These are phyloP conservation scores for Corylus americana DNA, from an alignment of 306 rosid species.

Conservation along the genomic window DNA sequence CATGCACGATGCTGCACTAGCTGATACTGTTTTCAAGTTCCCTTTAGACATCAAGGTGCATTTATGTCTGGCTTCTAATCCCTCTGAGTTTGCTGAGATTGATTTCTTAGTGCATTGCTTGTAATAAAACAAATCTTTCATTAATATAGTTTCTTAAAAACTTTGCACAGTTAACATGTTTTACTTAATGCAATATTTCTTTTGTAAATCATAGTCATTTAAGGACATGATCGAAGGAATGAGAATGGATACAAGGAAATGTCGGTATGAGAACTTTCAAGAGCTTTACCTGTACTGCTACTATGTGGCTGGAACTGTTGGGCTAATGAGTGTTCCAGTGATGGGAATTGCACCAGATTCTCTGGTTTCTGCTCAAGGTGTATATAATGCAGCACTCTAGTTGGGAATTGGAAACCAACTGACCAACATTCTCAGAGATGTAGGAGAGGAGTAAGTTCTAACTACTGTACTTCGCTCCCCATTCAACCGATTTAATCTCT, in stretches of 20 bases:
- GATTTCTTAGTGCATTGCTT: neutral
- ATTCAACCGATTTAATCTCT: neutral
- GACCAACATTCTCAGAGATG: constrained; percentile 91
- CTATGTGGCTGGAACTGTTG: constrained; percentile 91
- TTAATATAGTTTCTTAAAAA: too few relatives aligned
- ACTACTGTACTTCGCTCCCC: neutral
- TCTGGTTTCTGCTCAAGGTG: constrained; percentile 45
- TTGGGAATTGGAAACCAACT: constrained; percentile 87
- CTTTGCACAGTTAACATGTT: neutral
- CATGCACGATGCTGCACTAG: constrained; percentile 74
- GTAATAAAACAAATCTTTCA: too few relatives aligned
- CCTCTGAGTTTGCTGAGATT: neutral
- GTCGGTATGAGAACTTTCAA: constrained; percentile 59
- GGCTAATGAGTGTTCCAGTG: constrained; percentile 82
- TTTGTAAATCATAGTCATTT: constrained; percentile 51
- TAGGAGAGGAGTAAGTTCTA: constrained; percentile 81
- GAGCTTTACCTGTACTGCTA: constrained; percentile 90
- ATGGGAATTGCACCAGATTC: constrained; percentile 85
- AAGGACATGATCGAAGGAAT: constrained; percentile 88
- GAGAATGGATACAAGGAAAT: constrained; percentile 82
- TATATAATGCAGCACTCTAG: constrained; percentile 67
- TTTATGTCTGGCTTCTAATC: neutral
- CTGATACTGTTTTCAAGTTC: constrained; percentile 61
- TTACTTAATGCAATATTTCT: neutral
- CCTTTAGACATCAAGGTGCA: constrained; percentile 77